A percentile compares a stretch with the other conserved stretches of the same genome.
Conservation (phyloP, 768 basidiomycete genomes). For the Boletus vermiculosoides region DNA sequence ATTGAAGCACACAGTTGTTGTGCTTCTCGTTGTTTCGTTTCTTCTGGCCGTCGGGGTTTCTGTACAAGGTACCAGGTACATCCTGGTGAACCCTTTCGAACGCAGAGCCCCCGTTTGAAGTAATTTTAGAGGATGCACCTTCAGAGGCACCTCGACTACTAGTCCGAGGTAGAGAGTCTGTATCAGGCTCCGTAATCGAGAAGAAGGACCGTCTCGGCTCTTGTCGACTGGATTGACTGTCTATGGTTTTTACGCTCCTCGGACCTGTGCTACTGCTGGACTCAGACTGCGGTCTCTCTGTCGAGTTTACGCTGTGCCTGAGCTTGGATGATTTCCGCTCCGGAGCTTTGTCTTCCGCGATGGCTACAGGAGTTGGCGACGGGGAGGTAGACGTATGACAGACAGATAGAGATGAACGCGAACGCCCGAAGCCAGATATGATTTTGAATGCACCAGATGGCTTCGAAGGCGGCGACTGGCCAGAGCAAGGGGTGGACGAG, state of each 20-base stretch:
- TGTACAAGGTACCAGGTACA: slow-evolving; percentile 5
- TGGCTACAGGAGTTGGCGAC: slow-evolving; percentile 26
- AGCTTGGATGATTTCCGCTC: slow-evolving; percentile 38
- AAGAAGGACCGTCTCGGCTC: slow-evolving; percentile 39
- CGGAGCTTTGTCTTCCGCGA: slow-evolving; percentile 20
- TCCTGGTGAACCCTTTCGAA: slow-evolving; percentile 10
- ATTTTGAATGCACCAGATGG: slow-evolving; percentile 65
- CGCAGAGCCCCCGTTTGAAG: slow-evolving; percentile 7
- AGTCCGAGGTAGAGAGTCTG: slow-evolving; percentile 18
- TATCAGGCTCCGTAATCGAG: slow-evolving; percentile 31
- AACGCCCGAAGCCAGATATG: slow-evolving; percentile 61
- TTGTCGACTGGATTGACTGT: slow-evolving; percentile 41
- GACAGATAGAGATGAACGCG: slow-evolving; percentile 55
- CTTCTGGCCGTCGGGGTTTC: slow-evolving; percentile 25
- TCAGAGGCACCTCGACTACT: slow-evolving; percentile 21
- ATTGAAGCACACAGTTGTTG: slow-evolving; percentile 29
- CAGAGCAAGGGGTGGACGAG: slow-evolving; percentile 27
- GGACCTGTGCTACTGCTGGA: slow-evolving; percentile 57
- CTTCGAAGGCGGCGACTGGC: slow-evolving; percentile 31
- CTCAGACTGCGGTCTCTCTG: slow-evolving; percentile 56
- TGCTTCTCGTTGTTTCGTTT: slow-evolving; percentile 30
- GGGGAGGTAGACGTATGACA: slow-evolving; percentile 33
- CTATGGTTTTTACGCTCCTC: slow-evolving; percentile 58
- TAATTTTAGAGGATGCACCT: slow-evolving; percentile 15
- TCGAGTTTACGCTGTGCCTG: slow-evolving; percentile 35